These are phyloP conservation scores for Angophora floribunda DNA, from an alignment of 345 rosid genomes.

Conservation along the genomic window DNA sequence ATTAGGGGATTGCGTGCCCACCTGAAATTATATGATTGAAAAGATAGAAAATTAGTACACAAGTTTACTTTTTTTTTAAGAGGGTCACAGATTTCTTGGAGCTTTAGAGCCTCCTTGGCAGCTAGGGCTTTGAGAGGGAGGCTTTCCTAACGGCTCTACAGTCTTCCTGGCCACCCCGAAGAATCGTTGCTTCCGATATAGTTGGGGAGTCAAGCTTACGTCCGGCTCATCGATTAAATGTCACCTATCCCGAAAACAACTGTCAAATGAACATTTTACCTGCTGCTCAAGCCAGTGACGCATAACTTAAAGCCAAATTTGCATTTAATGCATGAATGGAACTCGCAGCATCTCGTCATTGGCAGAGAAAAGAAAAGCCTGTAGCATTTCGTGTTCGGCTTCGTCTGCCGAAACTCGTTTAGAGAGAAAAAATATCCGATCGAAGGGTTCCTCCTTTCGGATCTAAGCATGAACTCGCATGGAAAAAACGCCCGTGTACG, in stretches of 20 bases:
- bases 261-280: too few relatives aligned
- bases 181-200: neutral
- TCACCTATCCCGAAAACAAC: neutral
- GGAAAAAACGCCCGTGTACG: neutral
- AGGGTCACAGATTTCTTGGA: neutral
- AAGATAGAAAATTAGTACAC: neutral
- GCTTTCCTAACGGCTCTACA: neutral
- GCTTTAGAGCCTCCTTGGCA: neutral
- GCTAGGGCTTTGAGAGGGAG: neutral
- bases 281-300: neutral
- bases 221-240: neutral
- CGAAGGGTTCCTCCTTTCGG: neutral
- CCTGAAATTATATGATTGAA: neutral
- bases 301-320: neutral
- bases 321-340: neutral
- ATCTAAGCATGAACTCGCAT: neutral
- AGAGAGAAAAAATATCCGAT: neutral
- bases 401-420: neutral
- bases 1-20: neutral
- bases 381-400: neutral
- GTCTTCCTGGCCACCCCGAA: neutral
- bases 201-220: neutral
- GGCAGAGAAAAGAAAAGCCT: neutral
- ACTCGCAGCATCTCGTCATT: neutral
- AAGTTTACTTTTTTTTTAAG: neutral